Conservation (phyloP, 768 basidiomycete species). For the Dendrothele bispora region DNA sequence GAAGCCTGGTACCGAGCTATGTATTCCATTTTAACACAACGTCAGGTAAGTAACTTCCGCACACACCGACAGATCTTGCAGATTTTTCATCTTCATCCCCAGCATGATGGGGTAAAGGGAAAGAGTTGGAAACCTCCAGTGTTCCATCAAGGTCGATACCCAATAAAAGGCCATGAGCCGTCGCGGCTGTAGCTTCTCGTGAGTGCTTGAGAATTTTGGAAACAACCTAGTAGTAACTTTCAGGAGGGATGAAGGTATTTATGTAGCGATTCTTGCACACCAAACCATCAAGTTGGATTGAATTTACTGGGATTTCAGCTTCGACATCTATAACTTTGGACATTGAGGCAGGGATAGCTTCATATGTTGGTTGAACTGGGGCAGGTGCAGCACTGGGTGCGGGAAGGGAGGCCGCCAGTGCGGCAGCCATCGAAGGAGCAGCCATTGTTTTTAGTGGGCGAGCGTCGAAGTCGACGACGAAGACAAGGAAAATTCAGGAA, state of each 20-base stretch:
- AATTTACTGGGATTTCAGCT: conserved; percentile 77
- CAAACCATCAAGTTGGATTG: conserved; percentile 84
- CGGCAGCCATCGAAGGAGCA: conserved; percentile 88
- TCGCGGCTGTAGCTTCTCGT: conserved; percentile 70
- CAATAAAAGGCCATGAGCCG: conserved; percentile 81
- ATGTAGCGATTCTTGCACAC: conserved; percentile 42
- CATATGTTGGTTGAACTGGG: conserved; percentile 69
- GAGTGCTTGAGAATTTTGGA: conserved; percentile 94
- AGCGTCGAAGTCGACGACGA: conserved; percentile 2
- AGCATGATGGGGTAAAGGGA: conserved; percentile 73
- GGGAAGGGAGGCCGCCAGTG: conserved; percentile 82
- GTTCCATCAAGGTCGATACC: conserved; percentile 91
- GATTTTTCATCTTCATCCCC: conserved; percentile 83
- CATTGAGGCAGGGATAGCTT: conserved; percentile 91
- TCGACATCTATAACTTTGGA: conserved; percentile 92
- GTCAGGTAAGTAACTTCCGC: conserved; percentile 4
- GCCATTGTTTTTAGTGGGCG: conserved; percentile 46
- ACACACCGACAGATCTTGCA: conserved; percentile 71
- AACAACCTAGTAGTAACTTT: conserved; percentile 60
- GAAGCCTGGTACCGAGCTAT: conserved; percentile 78
- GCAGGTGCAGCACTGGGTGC: conserved; percentile 59
- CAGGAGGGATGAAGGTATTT: not conserved
- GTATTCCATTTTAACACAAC: conserved; percentile 2
- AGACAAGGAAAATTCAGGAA: conserved; percentile 16
- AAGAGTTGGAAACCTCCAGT: conserved; percentile 89